Base-by-base conservation (phyloP, 495 filamentous ascomycete species). In the Niebla homalea region DNA sequence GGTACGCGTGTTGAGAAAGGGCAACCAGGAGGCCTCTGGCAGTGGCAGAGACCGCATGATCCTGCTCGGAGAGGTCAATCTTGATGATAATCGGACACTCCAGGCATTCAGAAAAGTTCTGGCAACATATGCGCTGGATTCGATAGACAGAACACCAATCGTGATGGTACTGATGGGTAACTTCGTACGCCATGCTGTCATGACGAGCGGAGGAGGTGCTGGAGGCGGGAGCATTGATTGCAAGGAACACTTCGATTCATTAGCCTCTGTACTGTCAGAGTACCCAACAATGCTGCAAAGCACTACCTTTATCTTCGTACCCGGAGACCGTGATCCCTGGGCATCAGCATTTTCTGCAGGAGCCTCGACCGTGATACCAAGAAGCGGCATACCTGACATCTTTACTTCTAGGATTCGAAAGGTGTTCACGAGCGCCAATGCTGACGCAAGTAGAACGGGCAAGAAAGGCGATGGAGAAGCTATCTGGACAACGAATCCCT, bases 311-410 rank as follows among this genome's bases (percentile, higher is more conserved):
- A 66, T 95, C 12, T 94, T 97, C 57, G 84, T 98, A 0, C 92
- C 92, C 2, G 90, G 90, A 37, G 90, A 96, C 61, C 93, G 94
- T 62, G 92, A 98, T 61, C 87, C 89, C 11, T 98, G 92, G 92
- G 69, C 79, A 21, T 90, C 87, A 0, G 76, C 87, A 3, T 94
- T 94, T 64, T 83, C 82, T 2, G 81, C 78, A 12, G 92, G 92
- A n/a, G 82, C 87, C 38, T 76, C 85, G 1, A 75, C 81, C 1
- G 72, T 80, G 7, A 59, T 96, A 12, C 92, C 92, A 0, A 72
- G 84, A 12, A 79, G 81, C 42, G 60, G 69, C 0, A 74, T 98
- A 4, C 93, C 92, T 7, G 85, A 90, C 2, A 59, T 95, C 40
- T 97, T 96, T 62, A 94, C 89, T 0, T 84, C 80, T 7, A 69